phyloP scores from a whole-genome alignment of 306 rosid species.

The Benincasa hispida region DNA sequence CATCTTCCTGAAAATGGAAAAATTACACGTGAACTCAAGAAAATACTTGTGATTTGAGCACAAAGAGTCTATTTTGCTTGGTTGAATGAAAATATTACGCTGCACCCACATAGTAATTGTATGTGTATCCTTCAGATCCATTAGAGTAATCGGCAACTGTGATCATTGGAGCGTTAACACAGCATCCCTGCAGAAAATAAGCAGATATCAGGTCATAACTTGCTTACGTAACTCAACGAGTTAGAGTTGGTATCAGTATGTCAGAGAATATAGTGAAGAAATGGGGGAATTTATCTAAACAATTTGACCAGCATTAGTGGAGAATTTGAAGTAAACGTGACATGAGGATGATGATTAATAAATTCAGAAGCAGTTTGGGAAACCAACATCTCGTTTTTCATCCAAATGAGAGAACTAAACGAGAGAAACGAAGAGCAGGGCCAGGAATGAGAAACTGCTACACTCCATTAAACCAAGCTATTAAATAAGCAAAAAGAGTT shows the following conservation, averaged over 20 bases:
- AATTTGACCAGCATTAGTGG: not conserved
- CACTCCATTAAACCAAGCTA: not conserved
- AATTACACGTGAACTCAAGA: not conserved
- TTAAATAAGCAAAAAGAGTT: not conserved
- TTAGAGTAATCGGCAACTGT: conserved; percentile 96
- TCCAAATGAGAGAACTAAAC: not conserved
- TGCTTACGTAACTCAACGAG: not conserved
- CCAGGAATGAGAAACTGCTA: not conserved
- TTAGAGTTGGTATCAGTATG: not conserved
- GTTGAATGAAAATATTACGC: not conserved
- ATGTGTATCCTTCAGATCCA: conserved; percentile 85
- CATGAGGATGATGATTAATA: not conserved
- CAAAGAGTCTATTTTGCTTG: not conserved
- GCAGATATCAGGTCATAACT: not conserved
- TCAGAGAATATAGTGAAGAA: not conserved
- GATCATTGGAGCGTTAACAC: conserved; percentile 98
- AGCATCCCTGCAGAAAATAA: conserved; percentile 63
- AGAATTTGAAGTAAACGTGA: not conserved
- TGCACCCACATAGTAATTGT: conserved; percentile 71
- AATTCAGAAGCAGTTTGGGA: not conserved
- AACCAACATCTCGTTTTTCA: not conserved
- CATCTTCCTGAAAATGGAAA: conserved; percentile 70
- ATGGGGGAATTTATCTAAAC: not conserved
- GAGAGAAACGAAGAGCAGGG: not conserved
- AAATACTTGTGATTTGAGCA: not conserved